Percentiles rank a stretch among this genome's conserved stretches.
These are phyloP conservation scores for Fusarium tuaranense DNA, from an alignment of 2,329 filamentous ascomycete genomes.

Conservation along the genomic window DNA sequence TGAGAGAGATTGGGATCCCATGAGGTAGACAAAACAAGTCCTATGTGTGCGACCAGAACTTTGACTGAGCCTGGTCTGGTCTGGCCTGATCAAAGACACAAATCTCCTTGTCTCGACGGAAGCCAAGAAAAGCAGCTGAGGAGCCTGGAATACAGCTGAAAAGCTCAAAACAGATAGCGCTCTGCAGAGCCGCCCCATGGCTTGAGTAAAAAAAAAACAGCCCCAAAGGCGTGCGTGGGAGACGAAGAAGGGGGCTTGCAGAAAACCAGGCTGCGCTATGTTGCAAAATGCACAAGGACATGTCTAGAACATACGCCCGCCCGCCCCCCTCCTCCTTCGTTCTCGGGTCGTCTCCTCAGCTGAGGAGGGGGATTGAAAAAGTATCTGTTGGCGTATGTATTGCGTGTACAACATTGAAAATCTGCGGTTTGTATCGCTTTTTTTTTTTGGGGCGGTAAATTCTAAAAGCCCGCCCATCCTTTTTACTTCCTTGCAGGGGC, in stretches of 20 bases:
- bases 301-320: not conserved
- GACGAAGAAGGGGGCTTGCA: not conserved
- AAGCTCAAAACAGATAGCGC: not conserved
- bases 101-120: constrained; percentile 3
- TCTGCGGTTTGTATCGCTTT: not conserved
- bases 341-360: not conserved
- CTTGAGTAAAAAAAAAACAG: not conserved
- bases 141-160: not conserved
- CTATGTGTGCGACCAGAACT: not conserved
- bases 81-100: not conserved
- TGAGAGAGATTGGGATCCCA: not conserved
- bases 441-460: not conserved
- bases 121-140: not conserved
- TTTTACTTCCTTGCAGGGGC: not conserved
- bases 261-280: not conserved
- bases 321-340: not conserved
- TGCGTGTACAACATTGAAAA: not conserved
- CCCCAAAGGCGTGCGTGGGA: not conserved
- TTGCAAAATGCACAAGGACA: not conserved
- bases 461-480: not conserved
- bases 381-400: not conserved
- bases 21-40: not conserved
- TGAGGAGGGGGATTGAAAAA: not conserved
- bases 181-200: constrained; percentile 1
- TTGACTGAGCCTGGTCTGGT: not conserved